Evolutionary conservation across 495 filamentous ascomycete genomes (phyloP).

Genomic region (Aspergillus baeticus): DNA sequence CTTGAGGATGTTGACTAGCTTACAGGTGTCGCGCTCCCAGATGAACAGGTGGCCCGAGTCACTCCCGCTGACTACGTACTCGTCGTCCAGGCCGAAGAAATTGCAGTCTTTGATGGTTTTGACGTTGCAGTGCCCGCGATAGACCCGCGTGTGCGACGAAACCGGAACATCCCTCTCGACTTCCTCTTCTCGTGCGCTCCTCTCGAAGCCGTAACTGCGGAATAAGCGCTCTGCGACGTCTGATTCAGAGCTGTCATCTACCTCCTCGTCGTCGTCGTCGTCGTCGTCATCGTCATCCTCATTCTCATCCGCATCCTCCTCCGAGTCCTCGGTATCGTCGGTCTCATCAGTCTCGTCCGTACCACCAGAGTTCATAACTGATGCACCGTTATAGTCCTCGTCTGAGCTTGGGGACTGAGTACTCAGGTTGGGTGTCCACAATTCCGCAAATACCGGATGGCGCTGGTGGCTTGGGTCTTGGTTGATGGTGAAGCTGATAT

Average conservation of each 20-base stretch:
- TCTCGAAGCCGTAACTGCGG: constrained; percentile 27
- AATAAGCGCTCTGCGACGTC: constrained; percentile 30
- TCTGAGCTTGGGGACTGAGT: constrained; percentile 21
- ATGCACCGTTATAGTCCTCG: constrained; percentile 16
- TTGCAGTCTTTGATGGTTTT: constrained; percentile 77
- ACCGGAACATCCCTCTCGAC: constrained; percentile 58
- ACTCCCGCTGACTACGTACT: constrained; percentile 72
- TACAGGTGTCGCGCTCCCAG: constrained; percentile 63
- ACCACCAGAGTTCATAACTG: background rate
- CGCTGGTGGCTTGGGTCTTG: background rate
- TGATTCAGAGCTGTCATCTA: constrained; percentile 31
- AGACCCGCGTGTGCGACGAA: constrained; percentile 55
- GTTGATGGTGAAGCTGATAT: constrained; percentile 27
- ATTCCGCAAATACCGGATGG: background rate
- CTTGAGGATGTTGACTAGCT: constrained; percentile 66
- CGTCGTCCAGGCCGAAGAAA: constrained; percentile 68
- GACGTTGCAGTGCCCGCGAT: constrained; percentile 70
- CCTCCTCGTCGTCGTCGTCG: constrained; percentile 23
- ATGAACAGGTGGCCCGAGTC: constrained; percentile 73
- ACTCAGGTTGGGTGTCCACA: constrained; percentile 2
- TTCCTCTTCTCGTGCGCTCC: constrained; percentile 38
- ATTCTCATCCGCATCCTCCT: background rate
- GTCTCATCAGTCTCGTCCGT: constrained; percentile 16
- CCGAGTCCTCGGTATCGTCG: background rate
- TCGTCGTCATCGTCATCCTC: constrained; percentile 18